Base-by-base conservation (phyloP, 2,329 filamentous ascomycete species). In the Ophiocordyceps camponoti-rufipedis region DNA sequence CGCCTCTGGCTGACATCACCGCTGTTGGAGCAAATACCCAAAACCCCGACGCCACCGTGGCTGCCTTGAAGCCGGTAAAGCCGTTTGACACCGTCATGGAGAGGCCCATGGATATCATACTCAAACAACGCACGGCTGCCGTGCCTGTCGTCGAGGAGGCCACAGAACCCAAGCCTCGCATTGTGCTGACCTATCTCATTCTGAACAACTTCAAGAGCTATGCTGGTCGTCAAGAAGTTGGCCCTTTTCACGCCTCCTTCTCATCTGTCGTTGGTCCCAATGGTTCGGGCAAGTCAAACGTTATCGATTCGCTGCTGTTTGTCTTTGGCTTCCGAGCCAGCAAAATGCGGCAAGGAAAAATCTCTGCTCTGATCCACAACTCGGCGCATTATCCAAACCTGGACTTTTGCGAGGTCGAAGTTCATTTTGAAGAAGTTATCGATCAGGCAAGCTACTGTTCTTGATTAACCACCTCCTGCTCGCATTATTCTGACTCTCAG, bases 191-290 rank as follows among this genome's bases (percentile, higher is more conserved):
- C 16, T 86, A 94, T 58, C 70, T 98, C 43, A 80, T 94, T 48
- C 72, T 98, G 53, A 93, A 78, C 52, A 98, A 98, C 63, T 98
- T 98, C 76, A 98, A 98, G 68, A 96, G 89, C 67, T 98, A 98
- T 60, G 91, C 91, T 14, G 91, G 91, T 4, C 73, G 84, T 49
- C 91, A 98, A 61, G 82, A 94, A 64, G 91, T 98, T 48, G 91
- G 91, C 0, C 91, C 91, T 0, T 98, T 98, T 61, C 91, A 98
- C 60, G 75, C 85, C 2, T 98, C 91, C 0, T 98, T 98, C 65
- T 95, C 91, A 1, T 95, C 91, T 0, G 91, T 98, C 2, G 91
- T 98, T 10, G 93, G 91, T 1, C 91, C 93, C 44, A 98, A 98
- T 60, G 91, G 91, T 49, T 98, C 91, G 10, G 91, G 91, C 48